Evolutionary conservation across 805 yeast species (phyloP).

Genomic region (Hanseniaspora singularis): DNA sequence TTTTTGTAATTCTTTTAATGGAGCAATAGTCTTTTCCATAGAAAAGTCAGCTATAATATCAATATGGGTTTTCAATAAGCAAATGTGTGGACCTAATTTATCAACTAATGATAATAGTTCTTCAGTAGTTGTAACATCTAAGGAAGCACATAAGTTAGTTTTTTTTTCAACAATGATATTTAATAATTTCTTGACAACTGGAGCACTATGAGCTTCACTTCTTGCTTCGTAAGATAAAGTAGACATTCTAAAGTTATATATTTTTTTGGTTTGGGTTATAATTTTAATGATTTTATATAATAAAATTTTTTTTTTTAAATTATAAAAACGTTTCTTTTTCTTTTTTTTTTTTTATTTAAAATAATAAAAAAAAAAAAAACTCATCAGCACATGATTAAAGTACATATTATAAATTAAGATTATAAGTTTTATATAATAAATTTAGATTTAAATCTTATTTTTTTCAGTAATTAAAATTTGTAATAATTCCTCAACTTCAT

Average conservation of each 20-base stretch:
- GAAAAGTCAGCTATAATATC: conserved; percentile 86
- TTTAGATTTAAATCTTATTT: conserved; percentile 21
- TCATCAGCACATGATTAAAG: too few species aligned
- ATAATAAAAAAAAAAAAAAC: too few species aligned
- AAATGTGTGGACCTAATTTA: conserved; percentile 77
- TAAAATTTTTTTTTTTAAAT: too few species aligned
- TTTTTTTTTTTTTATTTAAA: too few species aligned
- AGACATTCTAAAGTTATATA: conserved; percentile 1
- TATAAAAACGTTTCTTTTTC: too few species aligned
- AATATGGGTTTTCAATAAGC: conserved; percentile 86
- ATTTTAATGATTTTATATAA: too few species aligned
- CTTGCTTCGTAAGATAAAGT: conserved; percentile 47
- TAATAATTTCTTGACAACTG: conserved; percentile 67
- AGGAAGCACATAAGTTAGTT: conserved; percentile 86
- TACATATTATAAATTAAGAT: too few species aligned
- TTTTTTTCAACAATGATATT: conserved; percentile 64
- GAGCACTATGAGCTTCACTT: conserved; percentile 58
- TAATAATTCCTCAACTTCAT: conserved; percentile 30
- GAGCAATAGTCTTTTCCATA: conserved; percentile 64
- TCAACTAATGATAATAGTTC: conserved; percentile 68
- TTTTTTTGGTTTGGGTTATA: too few species aligned
- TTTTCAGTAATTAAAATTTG: conserved; percentile 31
- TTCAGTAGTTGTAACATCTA: conserved; percentile 70
- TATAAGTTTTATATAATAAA: too few species aligned
- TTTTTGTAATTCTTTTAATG: conserved; percentile 57